Evolutionary conservation across 1,284 basidiomycete species (phyloP).

Genomic region (Marasmius tenuissimus): DNA sequence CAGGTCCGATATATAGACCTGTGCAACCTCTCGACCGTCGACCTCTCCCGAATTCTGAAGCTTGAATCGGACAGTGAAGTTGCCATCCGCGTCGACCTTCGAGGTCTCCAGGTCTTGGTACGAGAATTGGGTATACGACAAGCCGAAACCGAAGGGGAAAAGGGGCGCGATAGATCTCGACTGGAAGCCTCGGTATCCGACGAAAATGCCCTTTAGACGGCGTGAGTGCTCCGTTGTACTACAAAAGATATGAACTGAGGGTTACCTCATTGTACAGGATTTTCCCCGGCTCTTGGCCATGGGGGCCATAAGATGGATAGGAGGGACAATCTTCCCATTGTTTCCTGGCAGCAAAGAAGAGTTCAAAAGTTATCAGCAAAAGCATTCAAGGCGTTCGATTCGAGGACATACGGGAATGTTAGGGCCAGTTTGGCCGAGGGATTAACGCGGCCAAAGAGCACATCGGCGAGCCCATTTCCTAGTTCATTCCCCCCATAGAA

Average conservation of each 20-base stretch:
- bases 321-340: constrained; percentile 43
- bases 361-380: background rate
- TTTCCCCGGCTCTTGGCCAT: constrained; percentile 37
- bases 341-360: constrained; percentile 22
- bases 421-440: constrained; percentile 49
- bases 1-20: constrained; percentile 44
- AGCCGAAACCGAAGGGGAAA: constrained; percentile 51
- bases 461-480: constrained; percentile 52
- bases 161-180: constrained; percentile 36
- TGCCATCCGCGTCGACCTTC: constrained; percentile 28
- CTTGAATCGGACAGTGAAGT: constrained; percentile 37
- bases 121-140: constrained; percentile 53
- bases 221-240: background rate
- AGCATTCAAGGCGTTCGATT: background rate
- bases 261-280: constrained; percentile 41
- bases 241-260: background rate
- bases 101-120: constrained; percentile 35
- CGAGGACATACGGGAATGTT: constrained; percentile 41
- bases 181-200: constrained; percentile 42
- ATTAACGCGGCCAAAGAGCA: constrained; percentile 55
- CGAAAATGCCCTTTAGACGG: constrained; percentile 36
- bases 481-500: constrained; percentile 60
- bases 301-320: constrained; percentile 39
- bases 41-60: constrained; percentile 41
- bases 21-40: constrained; percentile 40